Percentiles rank a stretch among this genome's conserved stretches.
These are phyloP conservation scores for Clonostachys solani DNA, from an alignment of 2,329 filamentous ascomycete species.

Conservation along the genomic window DNA sequence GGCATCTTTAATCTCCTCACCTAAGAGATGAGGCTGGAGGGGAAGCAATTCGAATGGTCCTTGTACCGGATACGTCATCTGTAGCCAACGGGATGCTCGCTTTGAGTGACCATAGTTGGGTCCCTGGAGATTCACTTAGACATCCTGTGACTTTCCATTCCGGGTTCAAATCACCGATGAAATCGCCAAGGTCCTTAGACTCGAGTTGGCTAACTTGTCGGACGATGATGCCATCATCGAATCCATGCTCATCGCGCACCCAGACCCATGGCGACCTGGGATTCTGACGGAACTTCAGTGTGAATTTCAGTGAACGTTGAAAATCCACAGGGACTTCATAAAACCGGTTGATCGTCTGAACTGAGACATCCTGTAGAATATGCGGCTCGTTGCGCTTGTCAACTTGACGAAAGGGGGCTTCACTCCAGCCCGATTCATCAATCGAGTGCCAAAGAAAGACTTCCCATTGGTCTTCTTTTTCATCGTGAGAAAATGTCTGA, in stretches of 20 bases:
- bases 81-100: slow-evolving; percentile 50
- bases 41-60: slow-evolving; percentile 53
- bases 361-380: slow-evolving; percentile 37
- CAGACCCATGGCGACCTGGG: slow-evolving; percentile 60
- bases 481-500: slow-evolving; percentile 50
- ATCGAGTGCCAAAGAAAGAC: slow-evolving; percentile 68
- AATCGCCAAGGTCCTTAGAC: slow-evolving; percentile 40
- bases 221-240: slow-evolving; percentile 57
- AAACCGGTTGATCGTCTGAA: slow-evolving; percentile 33
- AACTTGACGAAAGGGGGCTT: slow-evolving; percentile 38
- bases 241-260: slow-evolving; percentile 60
- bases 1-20: slow-evolving; percentile 23
- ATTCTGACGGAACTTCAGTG: slow-evolving; percentile 61
- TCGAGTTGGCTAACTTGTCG: slow-evolving; percentile 10
- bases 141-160: slow-evolving; percentile 49
- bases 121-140: slow-evolving; percentile 63
- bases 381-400: slow-evolving; percentile 31
- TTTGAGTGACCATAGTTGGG: slow-evolving; percentile 66
- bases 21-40: slow-evolving; percentile 55
- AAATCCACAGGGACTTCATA: slow-evolving; percentile 50
- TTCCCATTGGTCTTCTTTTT: slow-evolving; percentile 60
- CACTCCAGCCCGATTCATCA: slow-evolving; percentile 50
- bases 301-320: slow-evolving; percentile 54
- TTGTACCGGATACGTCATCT: slow-evolving; percentile 52
- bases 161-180: slow-evolving; percentile 54